Base-by-base conservation (phyloP, 1,284 basidiomycete genomes). In the Neolentinus lepideus region DNA sequence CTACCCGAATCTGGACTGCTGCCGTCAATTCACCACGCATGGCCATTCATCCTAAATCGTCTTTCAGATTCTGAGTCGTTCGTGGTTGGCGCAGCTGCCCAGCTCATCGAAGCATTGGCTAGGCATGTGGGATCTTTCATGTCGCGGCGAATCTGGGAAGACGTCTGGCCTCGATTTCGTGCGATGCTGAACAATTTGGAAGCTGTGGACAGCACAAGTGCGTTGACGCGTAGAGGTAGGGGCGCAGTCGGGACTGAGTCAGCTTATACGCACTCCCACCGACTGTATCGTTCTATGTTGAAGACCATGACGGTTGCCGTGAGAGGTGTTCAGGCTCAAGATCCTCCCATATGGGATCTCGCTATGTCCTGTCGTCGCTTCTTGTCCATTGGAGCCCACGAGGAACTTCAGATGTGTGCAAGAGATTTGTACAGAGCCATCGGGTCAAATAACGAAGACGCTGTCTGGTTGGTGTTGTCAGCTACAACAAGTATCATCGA, bases 21-120 rank as follows among this genome's bases (percentile, higher is more conserved):
- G 46, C 89, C 92, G 0, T 78, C 88, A 9, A 82, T 97, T 51
- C 89, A 97, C 68, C 77, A 80, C 26, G 87, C 90, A 1, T 98
- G 94, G 94, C 90, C 91, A 16, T 89, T 88, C 68, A 83, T 98
- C 61, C 71, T 97, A 52, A 92, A 92, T 62, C 80, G 94, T 6
- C 74, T 97, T 11, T 68, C 71, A 21, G 90, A 95, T 65, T 52
- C 75, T 0, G 84, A 92, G 64, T 75, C 84, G 1, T 93, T 84
- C 63, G 92, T 97, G 31, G 81, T 92, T 53, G 79, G 80, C 57
- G 86, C 87, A 38, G 85, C 91, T 0, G 84, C 86, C 1, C 72
- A 69, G 1, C 73, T 95, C 31, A 71, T 96, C 16, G 88, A 90
- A 58, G 70, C 80, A 0, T 74, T 98, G 25, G 79, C 83, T 0